Evolutionary conservation across 345 rosid genomes (phyloP).

Genomic region (Corymbia maculata): DNA sequence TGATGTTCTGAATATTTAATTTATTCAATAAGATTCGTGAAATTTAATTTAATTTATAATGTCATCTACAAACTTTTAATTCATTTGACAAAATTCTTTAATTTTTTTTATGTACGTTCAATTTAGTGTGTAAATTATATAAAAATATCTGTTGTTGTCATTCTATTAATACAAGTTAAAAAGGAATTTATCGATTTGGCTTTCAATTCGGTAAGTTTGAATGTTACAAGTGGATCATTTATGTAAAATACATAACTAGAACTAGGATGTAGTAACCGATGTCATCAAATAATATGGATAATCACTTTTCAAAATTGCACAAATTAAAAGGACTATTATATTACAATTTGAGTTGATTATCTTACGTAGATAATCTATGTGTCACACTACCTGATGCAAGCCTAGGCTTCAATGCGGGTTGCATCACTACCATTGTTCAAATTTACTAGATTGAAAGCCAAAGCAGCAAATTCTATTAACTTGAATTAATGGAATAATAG

Average conservation of each 20-base stretch:
- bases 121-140: rapidly evolving
- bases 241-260: not conserved
- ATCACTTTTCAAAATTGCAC: not conserved
- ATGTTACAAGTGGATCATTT: not conserved
- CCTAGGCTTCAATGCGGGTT: too few species aligned
- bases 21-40: too few species aligned
- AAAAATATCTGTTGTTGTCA: not conserved
- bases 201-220: not conserved
- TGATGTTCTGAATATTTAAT: not conserved
- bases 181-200: too few species aligned
- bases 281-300: not conserved
- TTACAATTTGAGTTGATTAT: not conserved
- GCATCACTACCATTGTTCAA: rapidly evolving
- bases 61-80: too few species aligned
- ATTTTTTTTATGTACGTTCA: too few species aligned
- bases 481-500: not conserved
- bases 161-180: not conserved
- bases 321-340: not conserved
- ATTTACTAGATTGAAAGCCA: too few species aligned
- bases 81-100: rapidly evolving
- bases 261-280: not conserved
- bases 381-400: not conserved
- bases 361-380: not conserved
- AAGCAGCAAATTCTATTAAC: not conserved
- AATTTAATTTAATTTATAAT: too few species aligned